These are phyloP conservation scores for Talaromyces sp. DNA, from an alignment of 2,329 filamentous ascomycete genomes.

Conservation along the genomic window DNA sequence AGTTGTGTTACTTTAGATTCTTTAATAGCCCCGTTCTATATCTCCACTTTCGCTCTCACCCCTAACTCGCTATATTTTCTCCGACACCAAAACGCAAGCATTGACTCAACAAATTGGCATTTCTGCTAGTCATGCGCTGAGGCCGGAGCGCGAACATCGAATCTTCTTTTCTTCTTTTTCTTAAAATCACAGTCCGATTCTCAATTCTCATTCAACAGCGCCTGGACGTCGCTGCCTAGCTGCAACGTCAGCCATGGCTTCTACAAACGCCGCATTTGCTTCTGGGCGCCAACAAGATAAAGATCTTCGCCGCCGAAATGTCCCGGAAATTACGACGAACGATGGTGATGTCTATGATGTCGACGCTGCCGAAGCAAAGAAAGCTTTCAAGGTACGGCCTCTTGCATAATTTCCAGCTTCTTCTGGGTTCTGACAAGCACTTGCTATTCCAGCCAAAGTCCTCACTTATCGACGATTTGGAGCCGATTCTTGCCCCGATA, in stretches of 20 bases:
- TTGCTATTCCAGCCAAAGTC: constrained; percentile 20
- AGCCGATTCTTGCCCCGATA: constrained; percentile 58
- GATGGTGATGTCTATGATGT: constrained; percentile 2
- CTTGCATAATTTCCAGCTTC: neutral
- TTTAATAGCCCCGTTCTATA: neutral
- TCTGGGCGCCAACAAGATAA: constrained; percentile 8
- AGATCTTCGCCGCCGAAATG: constrained; percentile 10
- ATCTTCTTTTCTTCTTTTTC: neutral
- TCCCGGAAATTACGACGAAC: constrained; percentile 3
- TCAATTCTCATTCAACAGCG: neutral
- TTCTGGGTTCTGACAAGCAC: neutral
- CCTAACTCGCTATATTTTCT: neutral
- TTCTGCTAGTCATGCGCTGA: neutral
- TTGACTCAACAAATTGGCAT: neutral
- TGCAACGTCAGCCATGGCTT: constrained; percentile 9
- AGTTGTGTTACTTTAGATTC: neutral
- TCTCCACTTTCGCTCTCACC: neutral
- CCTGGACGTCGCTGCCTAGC: neutral
- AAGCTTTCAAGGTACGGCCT: constrained; percentile 6
- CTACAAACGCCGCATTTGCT: constrained; percentile 6
- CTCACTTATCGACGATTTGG: constrained; percentile 50
- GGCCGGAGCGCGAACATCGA: neutral
- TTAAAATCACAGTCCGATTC: neutral
- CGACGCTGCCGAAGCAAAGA: constrained; percentile 5
- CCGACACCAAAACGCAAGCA: neutral